phyloP scores from a whole-genome alignment of 768 basidiomycete species.

The Mycena maculata region DNA sequence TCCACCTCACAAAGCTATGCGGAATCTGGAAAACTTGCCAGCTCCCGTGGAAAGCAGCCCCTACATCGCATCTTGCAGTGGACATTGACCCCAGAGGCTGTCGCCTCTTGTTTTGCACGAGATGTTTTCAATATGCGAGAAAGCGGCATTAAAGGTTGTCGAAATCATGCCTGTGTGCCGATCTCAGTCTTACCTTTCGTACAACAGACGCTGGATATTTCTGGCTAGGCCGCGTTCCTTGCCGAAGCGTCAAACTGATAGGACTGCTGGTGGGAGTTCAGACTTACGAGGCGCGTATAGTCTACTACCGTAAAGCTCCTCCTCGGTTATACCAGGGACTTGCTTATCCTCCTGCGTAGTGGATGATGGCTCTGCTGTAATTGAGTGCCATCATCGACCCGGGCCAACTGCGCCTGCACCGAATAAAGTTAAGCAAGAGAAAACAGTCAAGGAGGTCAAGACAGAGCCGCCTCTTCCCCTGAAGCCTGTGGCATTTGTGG shows the following conservation, averaged over 20 bases:
- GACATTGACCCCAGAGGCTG: conserved; percentile 67
- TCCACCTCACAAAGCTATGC: not conserved
- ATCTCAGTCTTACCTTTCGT: conserved; percentile 18
- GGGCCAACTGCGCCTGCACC: too few relatives aligned
- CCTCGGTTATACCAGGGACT: not conserved
- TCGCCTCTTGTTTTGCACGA: conserved; percentile 65
- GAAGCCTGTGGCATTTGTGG: conserved; percentile 23
- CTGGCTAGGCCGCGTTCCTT: conserved; percentile 80
- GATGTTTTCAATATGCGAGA: conserved; percentile 64
- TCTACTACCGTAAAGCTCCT: conserved; percentile 65
- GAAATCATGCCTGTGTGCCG: not conserved
- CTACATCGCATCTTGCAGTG: conserved; percentile 54
- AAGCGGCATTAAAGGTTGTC: conserved; percentile 46
- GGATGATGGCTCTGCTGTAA: conserved; percentile 80
- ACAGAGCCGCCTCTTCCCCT: conserved; percentile 2
- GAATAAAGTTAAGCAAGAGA: conserved; percentile 32
- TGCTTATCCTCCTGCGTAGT: conserved; percentile 53
- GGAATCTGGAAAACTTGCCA: too few relatives aligned
- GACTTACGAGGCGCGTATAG: conserved; percentile 65
- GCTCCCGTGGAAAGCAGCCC: not conserved
- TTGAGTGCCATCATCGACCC: conserved; percentile 72
- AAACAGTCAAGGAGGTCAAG: too few relatives aligned
- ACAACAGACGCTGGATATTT: conserved; percentile 67
- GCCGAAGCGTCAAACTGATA: conserved; percentile 68
- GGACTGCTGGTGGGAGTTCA: conserved; percentile 75